Conservation (phyloP, 1,284 basidiomycete genomes). For the Papiliotrema fonsecae region DNA sequence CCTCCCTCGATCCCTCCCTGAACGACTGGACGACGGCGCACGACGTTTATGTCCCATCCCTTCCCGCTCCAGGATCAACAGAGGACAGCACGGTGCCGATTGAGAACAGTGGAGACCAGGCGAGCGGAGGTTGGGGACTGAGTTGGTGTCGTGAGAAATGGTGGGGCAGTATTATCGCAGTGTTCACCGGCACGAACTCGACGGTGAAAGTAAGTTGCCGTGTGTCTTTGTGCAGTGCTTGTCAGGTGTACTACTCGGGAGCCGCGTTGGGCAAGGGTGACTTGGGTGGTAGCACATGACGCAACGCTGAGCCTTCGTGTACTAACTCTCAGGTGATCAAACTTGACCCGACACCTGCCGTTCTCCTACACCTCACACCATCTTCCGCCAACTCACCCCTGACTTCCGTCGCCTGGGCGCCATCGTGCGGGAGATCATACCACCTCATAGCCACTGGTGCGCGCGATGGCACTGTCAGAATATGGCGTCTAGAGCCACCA, state of each 20-base stretch:
- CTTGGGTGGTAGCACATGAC: no score
- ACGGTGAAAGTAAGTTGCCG: slow-evolving; percentile 63
- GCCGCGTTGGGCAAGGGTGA: no score
- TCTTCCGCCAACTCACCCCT: slow-evolving; percentile 51
- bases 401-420: slow-evolving; percentile 81
- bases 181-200: slow-evolving; percentile 65
- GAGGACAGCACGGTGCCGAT: slow-evolving; percentile 17
- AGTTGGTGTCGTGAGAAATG: slow-evolving; percentile 91
- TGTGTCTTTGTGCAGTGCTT: not conserved
- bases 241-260: no score
- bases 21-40: slow-evolving; percentile 73
- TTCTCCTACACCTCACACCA: slow-evolving; percentile 39
- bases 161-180: slow-evolving; percentile 83
- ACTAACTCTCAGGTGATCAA: slow-evolving; percentile 47
- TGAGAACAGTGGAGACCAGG: slow-evolving; percentile 43
- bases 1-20: slow-evolving; percentile 77
- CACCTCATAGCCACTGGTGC: slow-evolving; percentile 85
- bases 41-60: slow-evolving; percentile 66
- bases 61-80: slow-evolving; percentile 31
- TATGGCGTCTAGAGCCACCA: slow-evolving; percentile 68
- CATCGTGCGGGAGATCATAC: slow-evolving; percentile 82
- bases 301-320: not conserved
- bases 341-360: slow-evolving; percentile 47
- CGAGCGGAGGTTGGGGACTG: slow-evolving; percentile 84
- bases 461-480: slow-evolving; percentile 76